Base-by-base conservation (phyloP, 305 asterid species). In the Solanum hybrid region DNA sequence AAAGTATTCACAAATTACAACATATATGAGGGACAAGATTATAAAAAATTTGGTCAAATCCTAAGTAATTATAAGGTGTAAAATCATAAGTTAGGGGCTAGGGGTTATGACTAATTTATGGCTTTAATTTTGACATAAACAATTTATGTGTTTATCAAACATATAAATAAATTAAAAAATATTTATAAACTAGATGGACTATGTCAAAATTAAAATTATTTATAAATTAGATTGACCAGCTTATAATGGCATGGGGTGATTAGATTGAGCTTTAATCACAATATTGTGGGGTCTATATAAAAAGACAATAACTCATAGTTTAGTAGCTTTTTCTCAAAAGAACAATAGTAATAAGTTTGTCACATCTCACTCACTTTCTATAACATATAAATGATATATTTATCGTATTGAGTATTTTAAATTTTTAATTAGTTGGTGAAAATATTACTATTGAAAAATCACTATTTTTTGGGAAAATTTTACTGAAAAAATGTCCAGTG, bases 181-280 rank as follows among this genome's bases (percentile, higher is more conserved):
- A 6, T 14, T 72, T 72, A 13, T 45, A 4, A 45, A 45, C 5
- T 45, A 45, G 60, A 13, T 13, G 2, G 3, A 45, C 17, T 15
- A 45, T 42, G 7, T 14, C 17, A 13, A 31, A 73, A 15, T 4
- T 7, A 73, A 29, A 29, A 73, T 13, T 29, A 31, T 31, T 31
- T 72, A 42, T 42, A 42, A 42, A 42, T 4, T 42, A 42, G 19
- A 42, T 42, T 42, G 56, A 42, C 17, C 56, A 42, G 15, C 56
- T 13, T 42, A 42, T 42, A 42, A 27, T 38, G 86, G 15, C 64
- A n/a, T 37, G 81, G 66, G 34, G 42, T 81, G 88, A 85, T 87
- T 90, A 79, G 89, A 56, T 75, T 88, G 85, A 91, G 89, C 88
- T 32, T 86, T 85, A 40, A 10, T 87, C 86, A 80, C 72, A 19